Base-by-base conservation (phyloP, 495 filamentous ascomycete genomes). In the Neurospora sp. region DNA sequence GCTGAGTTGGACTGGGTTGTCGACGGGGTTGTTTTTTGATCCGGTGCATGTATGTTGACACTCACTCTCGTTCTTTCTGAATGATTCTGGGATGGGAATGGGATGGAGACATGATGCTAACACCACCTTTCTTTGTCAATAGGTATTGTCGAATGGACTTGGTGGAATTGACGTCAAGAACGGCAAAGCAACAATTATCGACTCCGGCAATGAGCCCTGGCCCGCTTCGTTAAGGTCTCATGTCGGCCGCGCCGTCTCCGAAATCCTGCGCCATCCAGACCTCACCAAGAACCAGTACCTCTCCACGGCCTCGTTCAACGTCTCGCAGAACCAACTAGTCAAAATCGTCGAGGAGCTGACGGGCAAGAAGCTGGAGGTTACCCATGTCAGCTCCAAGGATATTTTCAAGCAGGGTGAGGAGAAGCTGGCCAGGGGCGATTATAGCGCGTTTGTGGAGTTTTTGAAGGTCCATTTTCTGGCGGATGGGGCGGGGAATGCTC, bases 301-400 rank as follows among this genome's bases (percentile, higher is more conserved):
- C 1, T 79, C 80, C 38, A 81, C 89, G 14, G 77, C 85, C 4
- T 85, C 86, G 0, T 86, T 86, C 48, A 83, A 82, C 1, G 79
- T 84, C 1, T 86, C 87, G 6, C 87, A 88, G 78, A 87, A 87
- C 59, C 80, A 91, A 73, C 75, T 91, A 20, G 73, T 91, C 0
- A 75, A 74, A 8, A 74, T 85, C 7, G 79, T 86, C 9, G 86
- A 88, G 70, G 86, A 86, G 76, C 73, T 85, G 39, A 82, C 82
- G 6, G 88, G 84, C 0, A 73, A 78, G 37, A 83, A 84, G 53
- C 78, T 81, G 74, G 78, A 78, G 6, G 78, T 85, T 35, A 81
- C 75, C n/a, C 75, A 81, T 10, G 71, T 76, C 2, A 78, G 70
- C 10, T 84, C 85, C 0, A 80, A 78, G 0, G 86, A 87, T 37